Conservation (phyloP, 805 yeast species). For the Candida hispaniensis region DNA sequence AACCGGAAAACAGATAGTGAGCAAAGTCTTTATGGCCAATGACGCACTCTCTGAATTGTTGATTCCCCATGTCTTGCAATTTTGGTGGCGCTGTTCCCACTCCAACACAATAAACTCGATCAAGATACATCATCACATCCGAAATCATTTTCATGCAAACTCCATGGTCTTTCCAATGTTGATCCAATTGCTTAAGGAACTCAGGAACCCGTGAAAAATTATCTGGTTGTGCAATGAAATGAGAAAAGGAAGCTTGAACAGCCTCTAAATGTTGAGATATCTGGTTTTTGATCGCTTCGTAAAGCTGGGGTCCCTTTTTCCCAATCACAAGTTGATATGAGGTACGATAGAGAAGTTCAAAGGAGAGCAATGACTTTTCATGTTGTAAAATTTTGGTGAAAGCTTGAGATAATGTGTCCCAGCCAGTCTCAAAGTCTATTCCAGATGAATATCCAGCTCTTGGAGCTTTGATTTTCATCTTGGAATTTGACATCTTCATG, state of each 20-base stretch:
- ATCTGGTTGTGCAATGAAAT: background rate
- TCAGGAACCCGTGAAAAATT: constrained; percentile 16
- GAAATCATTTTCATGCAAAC: constrained; percentile 66
- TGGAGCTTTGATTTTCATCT: constrained; percentile 13
- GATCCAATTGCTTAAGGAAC: constrained; percentile 30
- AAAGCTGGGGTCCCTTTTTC: constrained; percentile 55
- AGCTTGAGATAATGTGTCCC: constrained; percentile 58
- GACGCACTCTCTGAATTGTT: constrained; percentile 51
- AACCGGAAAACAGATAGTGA: constrained; percentile 35
- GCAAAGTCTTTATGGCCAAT: constrained; percentile 47
- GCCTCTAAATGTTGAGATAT: constrained; percentile 34
- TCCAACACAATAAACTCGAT: constrained; percentile 72
- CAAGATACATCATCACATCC: constrained; percentile 78
- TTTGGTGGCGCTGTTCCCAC: constrained; percentile 46
- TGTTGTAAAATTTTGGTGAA: constrained; percentile 60
- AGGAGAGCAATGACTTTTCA: constrained; percentile 63
- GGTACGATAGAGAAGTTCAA: constrained; percentile 70
- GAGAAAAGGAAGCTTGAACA: background rate
- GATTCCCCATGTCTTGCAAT: constrained; percentile 55
- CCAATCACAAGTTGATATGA: constrained; percentile 67
- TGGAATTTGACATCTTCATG: constrained; percentile 12
- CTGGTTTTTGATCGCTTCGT: constrained; percentile 45
- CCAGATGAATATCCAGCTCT: constrained; percentile 5
- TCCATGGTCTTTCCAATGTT: constrained; percentile 62
- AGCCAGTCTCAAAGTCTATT: constrained; percentile 52